Conservation (phyloP, 1,284 basidiomycete species). For the Psilocybe mexicana region DNA sequence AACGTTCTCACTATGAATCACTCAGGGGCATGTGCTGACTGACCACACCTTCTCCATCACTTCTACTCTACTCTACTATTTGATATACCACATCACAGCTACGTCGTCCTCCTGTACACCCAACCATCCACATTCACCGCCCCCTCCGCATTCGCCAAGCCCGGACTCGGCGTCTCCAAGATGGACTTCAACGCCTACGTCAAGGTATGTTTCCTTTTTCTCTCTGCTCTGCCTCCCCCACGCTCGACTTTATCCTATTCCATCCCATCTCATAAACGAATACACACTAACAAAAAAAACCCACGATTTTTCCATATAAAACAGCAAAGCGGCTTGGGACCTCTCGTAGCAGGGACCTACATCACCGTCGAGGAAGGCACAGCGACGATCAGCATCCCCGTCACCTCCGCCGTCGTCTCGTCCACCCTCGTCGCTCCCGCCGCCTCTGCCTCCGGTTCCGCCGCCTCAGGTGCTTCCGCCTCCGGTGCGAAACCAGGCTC, state of each 20-base stretch:
- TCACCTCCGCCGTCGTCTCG: slow-evolving; percentile 65
- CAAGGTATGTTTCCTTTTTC: slow-evolving; percentile 38
- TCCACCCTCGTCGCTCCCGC: slow-evolving; percentile 47
- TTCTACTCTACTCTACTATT: too few relatives aligned
- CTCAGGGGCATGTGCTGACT: not conserved
- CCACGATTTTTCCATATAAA: not conserved
- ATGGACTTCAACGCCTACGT: slow-evolving; percentile 58
- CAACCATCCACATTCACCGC: slow-evolving; percentile 65
- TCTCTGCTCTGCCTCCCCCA: not conserved
- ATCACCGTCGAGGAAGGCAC: slow-evolving; percentile 74
- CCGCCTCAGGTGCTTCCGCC: not conserved
- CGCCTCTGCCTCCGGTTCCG: slow-evolving; percentile 14
- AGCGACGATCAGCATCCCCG: slow-evolving; percentile 49
- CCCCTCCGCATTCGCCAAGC: slow-evolving; percentile 54
- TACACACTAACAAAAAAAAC: not conserved
- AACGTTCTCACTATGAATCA: not conserved
- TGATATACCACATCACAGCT: slow-evolving; percentile 40
- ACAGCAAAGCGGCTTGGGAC: slow-evolving; percentile 55
- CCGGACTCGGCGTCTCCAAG: slow-evolving; percentile 48
- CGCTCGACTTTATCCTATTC: not conserved
- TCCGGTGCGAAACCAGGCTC: not conserved
- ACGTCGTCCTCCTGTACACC: slow-evolving; percentile 64
- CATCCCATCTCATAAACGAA: not conserved
- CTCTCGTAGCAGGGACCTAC: slow-evolving; percentile 68
- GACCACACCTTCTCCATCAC: too few relatives aligned